Base-by-base conservation (phyloP, 768 basidiomycete species). In the Boletus vinaceobasis region DNA sequence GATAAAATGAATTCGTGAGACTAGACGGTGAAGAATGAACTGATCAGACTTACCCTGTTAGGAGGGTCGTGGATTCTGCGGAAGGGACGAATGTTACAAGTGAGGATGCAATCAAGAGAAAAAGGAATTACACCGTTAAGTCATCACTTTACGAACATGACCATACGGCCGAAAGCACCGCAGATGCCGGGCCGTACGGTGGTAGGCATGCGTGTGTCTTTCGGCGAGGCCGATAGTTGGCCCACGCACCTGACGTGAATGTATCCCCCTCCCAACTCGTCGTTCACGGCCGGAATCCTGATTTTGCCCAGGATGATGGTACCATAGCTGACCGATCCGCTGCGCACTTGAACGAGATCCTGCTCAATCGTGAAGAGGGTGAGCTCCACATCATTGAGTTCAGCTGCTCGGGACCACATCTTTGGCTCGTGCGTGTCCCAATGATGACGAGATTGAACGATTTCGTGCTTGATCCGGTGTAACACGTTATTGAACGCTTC, bases 241-340 rank as follows among this genome's bases (percentile, higher is more conserved):
- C 10, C 38, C 47, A 69, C 77, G 61, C 60, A 88, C 87, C 87
- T 80, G 65, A 90, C 80, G 59, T 90, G 87, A 50, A 90, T 61
- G 62, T 78, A 88, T 11, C 88, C 88, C 60, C 76, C 75, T 29
- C 88, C 86, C 31, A 61, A 19, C 62, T 81, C 73, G 62, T 88
- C 87, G 7, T 80, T 74, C 50, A 89, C 73, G 21, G 80, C 85
- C 8, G 87, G 86, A 43, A 90, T 76, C 61, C 79, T 80, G 67
- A 90, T 80, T 77, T 91, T 90, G 27, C 90, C 88, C 11, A 92
- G 67, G 56, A 92, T 80, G 53, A 90, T 81, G 10, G 78, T 81
- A 15, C 89, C 89, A 66, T 90, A 83, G 54, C 83, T 77, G 33
- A 84, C 84, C 36, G 70, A 57, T 5, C 78, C 86, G 62, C 80